Percentiles rank a stretch among this genome's conserved stretches.
Evolutionary conservation across 495 filamentous ascomycete genomes (phyloP).

Genomic region (Talaromyces thailandensis): DNA sequence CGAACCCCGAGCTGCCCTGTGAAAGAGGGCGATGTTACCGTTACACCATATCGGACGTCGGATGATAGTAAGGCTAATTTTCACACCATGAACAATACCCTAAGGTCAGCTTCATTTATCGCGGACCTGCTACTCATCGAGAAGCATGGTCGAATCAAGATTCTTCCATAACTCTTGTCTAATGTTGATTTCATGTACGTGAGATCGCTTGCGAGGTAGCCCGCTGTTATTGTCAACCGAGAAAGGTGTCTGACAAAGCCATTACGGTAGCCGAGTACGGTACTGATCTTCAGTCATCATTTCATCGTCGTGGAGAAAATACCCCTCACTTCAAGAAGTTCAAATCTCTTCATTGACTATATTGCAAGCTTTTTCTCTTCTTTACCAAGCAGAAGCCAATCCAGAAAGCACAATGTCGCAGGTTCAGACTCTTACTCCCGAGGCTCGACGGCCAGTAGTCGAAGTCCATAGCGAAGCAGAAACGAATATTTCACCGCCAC

Average conservation of each 20-base stretch:
- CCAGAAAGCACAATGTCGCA: neutral
- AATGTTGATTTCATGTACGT: neutral
- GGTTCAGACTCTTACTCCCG: neutral
- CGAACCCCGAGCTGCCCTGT: constrained; percentile 8
- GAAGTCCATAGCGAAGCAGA: neutral
- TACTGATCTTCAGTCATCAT: too few relatives aligned
- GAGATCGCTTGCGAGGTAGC: neutral
- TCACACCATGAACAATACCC: neutral
- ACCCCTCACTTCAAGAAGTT: neutral
- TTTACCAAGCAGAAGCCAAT: neutral
- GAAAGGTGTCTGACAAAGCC: neutral
- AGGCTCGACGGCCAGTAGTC: neutral
- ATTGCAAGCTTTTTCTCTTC: neutral
- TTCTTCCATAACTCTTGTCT: neutral
- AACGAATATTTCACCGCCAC: neutral
- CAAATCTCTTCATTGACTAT: neutral
- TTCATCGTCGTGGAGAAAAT: neutral
- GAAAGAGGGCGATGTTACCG: neutral
- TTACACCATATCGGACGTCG: neutral
- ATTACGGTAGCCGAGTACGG: neutral
- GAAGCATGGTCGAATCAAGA: neutral
- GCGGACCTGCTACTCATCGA: neutral
- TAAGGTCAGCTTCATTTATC: neutral
- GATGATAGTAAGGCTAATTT: neutral
- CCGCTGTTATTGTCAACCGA: neutral